Evolutionary conservation across 2,329 filamentous ascomycete species (phyloP).

Genomic region (Calonectria pauciramosa): DNA sequence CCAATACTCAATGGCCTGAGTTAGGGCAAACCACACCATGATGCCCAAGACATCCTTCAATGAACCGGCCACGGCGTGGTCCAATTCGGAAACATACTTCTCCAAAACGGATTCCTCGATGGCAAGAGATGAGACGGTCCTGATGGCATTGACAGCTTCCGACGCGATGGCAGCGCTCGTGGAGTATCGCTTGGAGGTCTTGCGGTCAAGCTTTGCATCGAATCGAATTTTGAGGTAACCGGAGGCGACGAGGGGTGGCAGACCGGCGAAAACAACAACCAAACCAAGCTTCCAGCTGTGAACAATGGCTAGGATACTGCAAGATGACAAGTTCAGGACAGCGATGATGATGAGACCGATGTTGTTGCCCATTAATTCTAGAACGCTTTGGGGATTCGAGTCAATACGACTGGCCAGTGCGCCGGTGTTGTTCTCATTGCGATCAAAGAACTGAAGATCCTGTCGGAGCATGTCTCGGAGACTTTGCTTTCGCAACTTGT

Average conservation of each 20-base stretch:
- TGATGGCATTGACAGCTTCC: conserved; percentile 56
- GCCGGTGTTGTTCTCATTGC: conserved; percentile 55
- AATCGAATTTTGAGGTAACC: conserved; percentile 56
- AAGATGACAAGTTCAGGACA: conserved; percentile 53
- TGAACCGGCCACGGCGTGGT: conserved; percentile 47
- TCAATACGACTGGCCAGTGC: conserved; percentile 53
- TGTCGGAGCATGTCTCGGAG: conserved; percentile 53
- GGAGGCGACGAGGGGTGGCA: conserved; percentile 53
- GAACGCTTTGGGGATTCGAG: conserved; percentile 53
- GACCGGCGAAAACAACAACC: conserved; percentile 59
- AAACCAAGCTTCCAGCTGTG: conserved; percentile 64
- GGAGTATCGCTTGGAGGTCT: conserved; percentile 51
- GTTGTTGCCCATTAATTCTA: conserved; percentile 60
- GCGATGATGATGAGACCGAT: conserved; percentile 56
- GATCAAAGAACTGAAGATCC: conserved; percentile 59
- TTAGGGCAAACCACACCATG: conserved; percentile 55
- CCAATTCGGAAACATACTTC: conserved; percentile 49
- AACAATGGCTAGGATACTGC: conserved; percentile 58
- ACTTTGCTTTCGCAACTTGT: conserved; percentile 44
- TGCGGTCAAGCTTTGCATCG: conserved; percentile 56
- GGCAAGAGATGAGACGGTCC: conserved; percentile 58
- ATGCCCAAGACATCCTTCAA: conserved; percentile 49
- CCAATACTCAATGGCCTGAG: conserved; percentile 54
- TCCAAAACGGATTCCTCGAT: conserved; percentile 54
- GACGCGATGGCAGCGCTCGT: conserved; percentile 59